Evolutionary conservation across 2,329 filamentous ascomycete species (phyloP).

Genomic region (Xylaria digitata): DNA sequence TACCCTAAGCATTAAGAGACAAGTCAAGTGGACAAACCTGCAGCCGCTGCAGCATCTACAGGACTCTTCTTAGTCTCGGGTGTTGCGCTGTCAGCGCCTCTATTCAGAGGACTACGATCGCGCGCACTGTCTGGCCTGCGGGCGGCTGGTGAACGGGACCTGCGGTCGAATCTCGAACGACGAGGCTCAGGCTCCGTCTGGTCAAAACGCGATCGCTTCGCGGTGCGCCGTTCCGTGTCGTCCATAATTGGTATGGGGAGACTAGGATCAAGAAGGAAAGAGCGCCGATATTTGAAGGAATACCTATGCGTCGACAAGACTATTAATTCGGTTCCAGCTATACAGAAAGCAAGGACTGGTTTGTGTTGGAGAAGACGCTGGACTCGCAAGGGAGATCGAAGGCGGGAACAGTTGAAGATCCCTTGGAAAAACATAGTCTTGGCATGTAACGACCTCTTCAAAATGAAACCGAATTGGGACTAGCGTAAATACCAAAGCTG

Average conservation of each 20-base stretch:
- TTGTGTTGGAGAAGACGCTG: constrained; percentile 33
- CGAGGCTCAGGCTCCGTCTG: constrained; percentile 86
- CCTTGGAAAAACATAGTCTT: constrained; percentile 36
- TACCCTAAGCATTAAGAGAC: background rate
- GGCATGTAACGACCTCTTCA: constrained; percentile 22
- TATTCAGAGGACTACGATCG: constrained; percentile 80
- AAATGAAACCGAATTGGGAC: constrained; percentile 15
- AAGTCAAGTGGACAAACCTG: constrained; percentile 65
- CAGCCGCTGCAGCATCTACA: constrained; percentile 79
- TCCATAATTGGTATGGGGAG: constrained; percentile 66
- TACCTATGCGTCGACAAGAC: background rate
- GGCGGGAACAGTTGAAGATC: constrained; percentile 35
- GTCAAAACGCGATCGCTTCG: constrained; percentile 93
- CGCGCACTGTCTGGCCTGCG: constrained; percentile 76
- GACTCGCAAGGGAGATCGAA: constrained; percentile 21
- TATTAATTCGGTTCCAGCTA: background rate
- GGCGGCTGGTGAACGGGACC: constrained; percentile 83
- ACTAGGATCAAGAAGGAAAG: background rate
- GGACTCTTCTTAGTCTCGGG: constrained; percentile 60
- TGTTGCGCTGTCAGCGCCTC: constrained; percentile 54
- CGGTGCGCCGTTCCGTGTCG: constrained; percentile 76
- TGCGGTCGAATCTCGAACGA: constrained; percentile 86
- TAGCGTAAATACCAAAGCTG: constrained; percentile 21
- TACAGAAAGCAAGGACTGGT: constrained; percentile 14
- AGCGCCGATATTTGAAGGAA: background rate